Base-by-base conservation (phyloP, 768 basidiomycete genomes). In the Guyanaporus albipodus region DNA sequence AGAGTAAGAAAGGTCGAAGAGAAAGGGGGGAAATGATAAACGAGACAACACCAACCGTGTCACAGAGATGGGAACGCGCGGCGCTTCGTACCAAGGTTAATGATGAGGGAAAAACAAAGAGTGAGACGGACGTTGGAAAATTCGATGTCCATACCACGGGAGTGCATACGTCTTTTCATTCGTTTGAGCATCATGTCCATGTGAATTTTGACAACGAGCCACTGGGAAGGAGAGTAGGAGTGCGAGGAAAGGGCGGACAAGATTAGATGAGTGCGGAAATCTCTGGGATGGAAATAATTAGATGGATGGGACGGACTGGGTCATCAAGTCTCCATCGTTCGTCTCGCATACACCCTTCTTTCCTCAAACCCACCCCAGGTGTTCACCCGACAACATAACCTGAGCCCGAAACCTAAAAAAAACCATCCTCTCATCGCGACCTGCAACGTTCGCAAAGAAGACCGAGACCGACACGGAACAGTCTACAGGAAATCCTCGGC, bases 401-500 rank as follows among this genome's bases (percentile, higher is more conserved):
- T 17, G 43, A 54, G 38, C 37, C 57, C 40, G 58, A 63, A 57
- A 61, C 55, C 60, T 61, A 52, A 48, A 60, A 63, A 60, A 63
- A 63, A 56, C 61, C 32, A 52, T 27, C 61, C 50, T 59, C 62
- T 61, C 54, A 56, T 58, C 51, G 60, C 58, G 47, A 65, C 56
- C 58, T 58, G 60, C 47, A 50, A 58, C 28, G 44, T 29, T 48
- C 45, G 44, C 54, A 58, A 58, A 63, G 52, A 58, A 62, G 44
- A 64, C 58, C 57, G 43, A 52, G 59, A 66, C 58, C 62, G 52
- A 66, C 59, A 49, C 33, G 45, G 36, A 41, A 50, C 22, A 50
- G 35, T 40, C 60, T 68, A 90, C 57, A 91, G 68, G 67, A 88
- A 89, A 66, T 92, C 91, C 67, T 91, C 89, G 26, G 91, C 91